Percentiles rank a stretch among this genome's conserved stretches.
These are phyloP conservation scores for Flaveria trinervia DNA, from an alignment of 129 eudicot genomes.

Conservation along the genomic window DNA sequence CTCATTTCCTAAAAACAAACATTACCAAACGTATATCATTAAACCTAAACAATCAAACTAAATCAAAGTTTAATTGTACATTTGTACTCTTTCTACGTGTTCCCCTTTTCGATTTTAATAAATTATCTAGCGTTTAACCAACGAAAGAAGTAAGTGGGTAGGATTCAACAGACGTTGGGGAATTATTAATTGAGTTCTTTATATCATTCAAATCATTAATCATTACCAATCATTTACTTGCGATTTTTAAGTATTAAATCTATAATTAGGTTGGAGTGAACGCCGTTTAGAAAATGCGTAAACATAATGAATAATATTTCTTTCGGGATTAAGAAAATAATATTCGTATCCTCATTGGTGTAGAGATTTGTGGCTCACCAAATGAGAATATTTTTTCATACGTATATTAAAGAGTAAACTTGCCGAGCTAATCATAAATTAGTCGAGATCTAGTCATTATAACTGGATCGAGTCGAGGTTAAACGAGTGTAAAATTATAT, in stretches of 20 bases:
- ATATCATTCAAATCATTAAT: conserved; percentile 23
- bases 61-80: neutral
- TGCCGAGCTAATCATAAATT: too few relatives aligned
- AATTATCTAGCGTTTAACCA: neutral
- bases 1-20: neutral
- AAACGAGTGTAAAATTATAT: too few relatives aligned
- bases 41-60: neutral
- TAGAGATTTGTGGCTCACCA: neutral
- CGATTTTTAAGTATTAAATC: conserved; percentile 19
- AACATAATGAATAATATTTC: neutral
- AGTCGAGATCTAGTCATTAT: too few relatives aligned
- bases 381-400: neutral
- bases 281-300: neutral
- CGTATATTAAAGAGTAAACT: too few relatives aligned
- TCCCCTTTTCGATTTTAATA: neutral
- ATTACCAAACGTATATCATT: neutral
- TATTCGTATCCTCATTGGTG: neutral
- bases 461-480: too few relatives aligned
- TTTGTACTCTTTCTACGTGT: neutral
- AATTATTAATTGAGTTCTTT: conserved; percentile 5
- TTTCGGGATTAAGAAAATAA: neutral
- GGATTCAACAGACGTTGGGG: conserved; percentile 30
- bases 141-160: conserved; percentile 23
- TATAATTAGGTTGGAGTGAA: conserved; percentile 24
- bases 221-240: conserved; percentile 37